A percentile compares a stretch with the other conserved stretches of the same genome.
phyloP scores from a whole-genome alignment of 495 filamentous ascomycete species.

The Mytilinidion resinicola region DNA sequence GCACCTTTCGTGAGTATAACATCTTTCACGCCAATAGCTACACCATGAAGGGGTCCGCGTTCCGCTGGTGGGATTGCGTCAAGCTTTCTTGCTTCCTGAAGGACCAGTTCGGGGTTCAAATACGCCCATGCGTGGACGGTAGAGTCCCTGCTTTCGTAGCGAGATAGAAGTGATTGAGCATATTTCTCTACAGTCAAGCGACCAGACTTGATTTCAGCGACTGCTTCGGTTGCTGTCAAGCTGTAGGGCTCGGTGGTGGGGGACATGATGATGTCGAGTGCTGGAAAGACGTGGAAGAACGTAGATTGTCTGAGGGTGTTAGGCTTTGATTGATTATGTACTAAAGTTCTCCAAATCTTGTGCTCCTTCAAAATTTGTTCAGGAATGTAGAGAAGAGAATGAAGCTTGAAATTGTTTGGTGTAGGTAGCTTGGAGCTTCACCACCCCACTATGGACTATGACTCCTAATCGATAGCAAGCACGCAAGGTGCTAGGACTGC shows the following conservation, averaged over 20 bases:
- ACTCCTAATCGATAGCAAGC: too few species aligned
- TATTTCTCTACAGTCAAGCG: constrained; percentile 46
- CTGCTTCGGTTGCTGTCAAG: constrained; percentile 38
- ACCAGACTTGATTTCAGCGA: constrained; percentile 32
- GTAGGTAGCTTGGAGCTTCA: too few species aligned
- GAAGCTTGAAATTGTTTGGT: too few species aligned
- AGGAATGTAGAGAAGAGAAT: too few species aligned
- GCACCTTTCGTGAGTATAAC: constrained; percentile 47
- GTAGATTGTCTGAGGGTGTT: background rate
- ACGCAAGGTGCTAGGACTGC: too few species aligned
- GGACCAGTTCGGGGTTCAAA: constrained; percentile 43
- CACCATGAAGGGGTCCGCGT: constrained; percentile 49
- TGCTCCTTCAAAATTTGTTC: too few species aligned
- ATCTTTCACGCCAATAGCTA: constrained; percentile 53
- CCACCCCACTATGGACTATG: too few species aligned
- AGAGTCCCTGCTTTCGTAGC: constrained; percentile 44
- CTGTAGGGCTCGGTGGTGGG: constrained; percentile 25
- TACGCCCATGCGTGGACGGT: constrained; percentile 50
- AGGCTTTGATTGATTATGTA: too few species aligned
- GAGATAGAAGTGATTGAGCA: constrained; percentile 46
- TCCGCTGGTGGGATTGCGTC: constrained; percentile 42
- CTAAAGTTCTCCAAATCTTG: too few species aligned
- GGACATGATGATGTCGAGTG: background rate
- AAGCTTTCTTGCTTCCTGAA: constrained; percentile 46
- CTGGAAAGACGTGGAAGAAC: background rate